Percentiles rank a stretch among this genome's conserved stretches.
phyloP scores from a whole-genome alignment of 805 yeast genomes.

The Kazachstania martiniae region DNA sequence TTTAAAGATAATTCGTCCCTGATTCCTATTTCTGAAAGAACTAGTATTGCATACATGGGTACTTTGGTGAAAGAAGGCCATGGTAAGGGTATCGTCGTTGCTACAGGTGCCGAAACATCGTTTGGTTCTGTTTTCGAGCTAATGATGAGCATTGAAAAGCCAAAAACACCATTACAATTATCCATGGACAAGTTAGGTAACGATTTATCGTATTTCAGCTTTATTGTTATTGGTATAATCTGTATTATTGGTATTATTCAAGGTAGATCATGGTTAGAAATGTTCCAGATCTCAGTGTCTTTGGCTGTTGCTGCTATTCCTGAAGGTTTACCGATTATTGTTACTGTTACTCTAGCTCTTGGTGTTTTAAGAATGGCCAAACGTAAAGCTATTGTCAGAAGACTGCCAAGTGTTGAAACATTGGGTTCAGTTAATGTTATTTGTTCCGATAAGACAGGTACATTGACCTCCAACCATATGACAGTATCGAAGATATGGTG shows the following conservation, averaged over 20 bases:
- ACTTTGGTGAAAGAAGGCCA: conserved; percentile 94
- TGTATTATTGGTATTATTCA: conserved; percentile 83
- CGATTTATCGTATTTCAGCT: conserved; percentile 76
- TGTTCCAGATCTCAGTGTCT: conserved; percentile 96
- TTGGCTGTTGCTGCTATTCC: conserved; percentile 99
- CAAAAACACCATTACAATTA: conserved; percentile 91
- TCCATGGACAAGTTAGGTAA: conserved; percentile 95
- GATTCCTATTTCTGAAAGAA: conserved; percentile 57
- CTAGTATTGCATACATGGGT: conserved; percentile 89
- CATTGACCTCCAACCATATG: conserved; percentile 86
- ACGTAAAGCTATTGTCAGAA: conserved; percentile 85
- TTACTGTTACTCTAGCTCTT: conserved; percentile 90
- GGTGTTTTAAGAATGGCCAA: conserved; percentile 97
- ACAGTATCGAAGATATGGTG: conserved; percentile 82
- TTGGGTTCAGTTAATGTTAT: conserved; percentile 90
- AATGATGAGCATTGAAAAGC: conserved; percentile 93
- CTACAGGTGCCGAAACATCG: conserved; percentile 81
- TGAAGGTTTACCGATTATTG: conserved; percentile 96
- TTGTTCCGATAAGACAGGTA: conserved; percentile 87
- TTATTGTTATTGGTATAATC: conserved; percentile 81
- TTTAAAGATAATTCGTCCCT: conserved; percentile 23
- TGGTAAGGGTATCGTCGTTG: conserved; percentile 87
- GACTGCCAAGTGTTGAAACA: conserved; percentile 92
- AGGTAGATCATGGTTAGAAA: conserved; percentile 92
- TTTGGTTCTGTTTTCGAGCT: conserved; percentile 91